Conservation (phyloP, 495 filamentous ascomycete genomes). For the Pyrenula aspistea region DNA sequence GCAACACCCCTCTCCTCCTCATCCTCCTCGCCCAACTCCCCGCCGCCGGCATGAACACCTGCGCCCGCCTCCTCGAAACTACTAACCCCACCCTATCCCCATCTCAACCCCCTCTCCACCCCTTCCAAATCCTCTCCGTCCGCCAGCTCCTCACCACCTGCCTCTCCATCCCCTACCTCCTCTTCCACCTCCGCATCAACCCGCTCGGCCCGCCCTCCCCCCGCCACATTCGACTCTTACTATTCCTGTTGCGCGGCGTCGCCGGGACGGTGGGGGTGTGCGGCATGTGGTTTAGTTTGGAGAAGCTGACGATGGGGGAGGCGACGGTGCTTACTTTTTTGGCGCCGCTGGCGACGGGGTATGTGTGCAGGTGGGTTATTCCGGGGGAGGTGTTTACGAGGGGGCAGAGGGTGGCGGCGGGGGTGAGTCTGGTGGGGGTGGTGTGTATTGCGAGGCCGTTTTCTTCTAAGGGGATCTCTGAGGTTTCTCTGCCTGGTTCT, state of each 20-base stretch:
- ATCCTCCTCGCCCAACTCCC: constrained; percentile 74
- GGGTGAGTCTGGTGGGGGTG: constrained; percentile 70
- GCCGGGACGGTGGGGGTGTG: constrained; percentile 81
- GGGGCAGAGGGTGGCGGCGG: constrained; percentile 60
- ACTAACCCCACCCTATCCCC: neutral
- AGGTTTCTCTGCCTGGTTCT: neutral
- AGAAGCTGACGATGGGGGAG: constrained; percentile 80
- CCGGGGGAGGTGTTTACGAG: constrained; percentile 66
- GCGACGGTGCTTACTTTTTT: constrained; percentile 92
- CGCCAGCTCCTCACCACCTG: constrained; percentile 70
- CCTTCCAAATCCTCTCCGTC: constrained; percentile 57
- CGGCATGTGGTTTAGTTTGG: constrained; percentile 68
- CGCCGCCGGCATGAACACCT: constrained; percentile 78
- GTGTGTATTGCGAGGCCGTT: constrained; percentile 73
- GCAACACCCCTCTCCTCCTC: constrained; percentile 62
- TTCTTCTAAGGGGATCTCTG: constrained; percentile 19
- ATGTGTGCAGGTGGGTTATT: constrained; percentile 65
- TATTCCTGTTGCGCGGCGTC: constrained; percentile 59
- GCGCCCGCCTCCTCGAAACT: constrained; percentile 65
- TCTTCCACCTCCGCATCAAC: constrained; percentile 47
- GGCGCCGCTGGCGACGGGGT: constrained; percentile 69
- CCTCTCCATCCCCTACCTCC: constrained; percentile 63
- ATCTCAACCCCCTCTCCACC: neutral
- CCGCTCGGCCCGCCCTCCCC: constrained; percentile 66
- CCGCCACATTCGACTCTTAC: constrained; percentile 42